Percentiles rank a stretch among this genome's conserved stretches.
phyloP scores from a whole-genome alignment of 2,329 filamentous ascomycete species.

The Cordyceps pruinosa region DNA sequence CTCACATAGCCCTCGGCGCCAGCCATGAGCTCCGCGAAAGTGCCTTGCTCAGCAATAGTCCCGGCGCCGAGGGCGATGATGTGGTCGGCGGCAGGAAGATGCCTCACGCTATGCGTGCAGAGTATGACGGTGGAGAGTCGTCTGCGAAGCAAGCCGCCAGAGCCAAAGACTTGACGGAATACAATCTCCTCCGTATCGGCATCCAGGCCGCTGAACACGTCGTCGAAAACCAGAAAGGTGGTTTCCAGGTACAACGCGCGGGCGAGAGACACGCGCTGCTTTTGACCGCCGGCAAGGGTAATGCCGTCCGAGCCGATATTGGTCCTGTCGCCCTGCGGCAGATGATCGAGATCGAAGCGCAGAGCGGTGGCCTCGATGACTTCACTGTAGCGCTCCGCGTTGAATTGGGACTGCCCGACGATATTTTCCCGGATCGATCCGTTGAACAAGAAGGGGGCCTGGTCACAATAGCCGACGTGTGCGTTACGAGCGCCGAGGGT shows the following conservation, averaged over 20 bases:
- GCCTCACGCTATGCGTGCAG: conserved; percentile 26
- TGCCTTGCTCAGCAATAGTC: conserved; percentile 35
- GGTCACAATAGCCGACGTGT: background rate
- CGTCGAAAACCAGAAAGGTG: conserved; percentile 27
- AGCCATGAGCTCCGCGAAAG: conserved; percentile 19
- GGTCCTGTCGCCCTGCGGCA: conserved; percentile 31
- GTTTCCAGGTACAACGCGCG: conserved; percentile 26
- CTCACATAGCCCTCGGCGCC: conserved; percentile 32
- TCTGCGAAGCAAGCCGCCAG: conserved; percentile 26
- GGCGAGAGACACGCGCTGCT: conserved; percentile 21
- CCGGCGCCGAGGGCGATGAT: conserved; percentile 37
- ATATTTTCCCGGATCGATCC: conserved; percentile 25
- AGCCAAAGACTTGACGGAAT: conserved; percentile 13
- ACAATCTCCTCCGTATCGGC: conserved; percentile 23
- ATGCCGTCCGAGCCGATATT: conserved; percentile 35
- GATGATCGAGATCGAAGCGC: conserved; percentile 21
- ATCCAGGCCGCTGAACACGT: conserved; percentile 31
- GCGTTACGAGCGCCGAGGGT: background rate
- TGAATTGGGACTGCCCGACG: conserved; percentile 25
- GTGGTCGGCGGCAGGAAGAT: conserved; percentile 34
- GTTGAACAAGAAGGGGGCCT: background rate
- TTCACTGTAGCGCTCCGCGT: conserved; percentile 26
- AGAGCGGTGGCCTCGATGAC: conserved; percentile 30
- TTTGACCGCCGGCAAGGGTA: conserved; percentile 36
- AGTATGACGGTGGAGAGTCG: conserved; percentile 36